Evolutionary conservation across 2,329 filamentous ascomycete genomes (phyloP), one percentile per base, ranked within the genome.

Genomic region (Chaetomiaceae sp.): DNA sequence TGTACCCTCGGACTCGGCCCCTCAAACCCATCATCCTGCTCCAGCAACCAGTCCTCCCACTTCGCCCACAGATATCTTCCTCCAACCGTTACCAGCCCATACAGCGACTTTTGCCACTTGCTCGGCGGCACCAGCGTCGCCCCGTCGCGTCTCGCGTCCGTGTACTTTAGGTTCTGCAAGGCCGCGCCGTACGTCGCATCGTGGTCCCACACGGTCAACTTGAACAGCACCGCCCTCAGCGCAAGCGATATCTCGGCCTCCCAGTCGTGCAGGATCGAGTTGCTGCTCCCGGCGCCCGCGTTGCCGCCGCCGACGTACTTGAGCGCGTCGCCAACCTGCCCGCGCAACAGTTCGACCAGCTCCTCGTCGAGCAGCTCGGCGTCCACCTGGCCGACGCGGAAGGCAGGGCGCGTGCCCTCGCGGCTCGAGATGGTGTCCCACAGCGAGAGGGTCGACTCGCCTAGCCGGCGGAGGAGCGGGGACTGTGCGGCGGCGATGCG

Each of bases 191-290:
- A 97, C 5, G 89, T 95, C 36, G 94, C 89, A 69, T 96, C 86
- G 69, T 96, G 89, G 69, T 97, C 91, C 94, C 94, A 99, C 54
- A 99, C 85, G 15, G 88, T 90, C 58, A 99, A 80, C 72, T 99
- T 99, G 77, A 96, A 99, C 7, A 99, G 75, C 3, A 91, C 75
- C 2, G 87, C 83, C 43, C 92, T 80, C 52, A 99, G 76, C 0
- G 77, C 80, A 25, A 96, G 78, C 58, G 87, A 78, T 50, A 97
- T 92, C 72, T 97, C 94, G 48, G 88, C 79, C 14, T 85, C 84
- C 84, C 89, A 96, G 65, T 95, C 89, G 68, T 96, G 90, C 54
- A 87, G 82, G 40, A 95, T 72, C 68, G 91, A 72, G 68, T 91
- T 75, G 25, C 80, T 70, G 61, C 55, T 57, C 23, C 56, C 61